These are phyloP conservation scores for Alternaria metachromatica DNA, from an alignment of 2,329 filamentous ascomycete species.

Conservation along the genomic window DNA sequence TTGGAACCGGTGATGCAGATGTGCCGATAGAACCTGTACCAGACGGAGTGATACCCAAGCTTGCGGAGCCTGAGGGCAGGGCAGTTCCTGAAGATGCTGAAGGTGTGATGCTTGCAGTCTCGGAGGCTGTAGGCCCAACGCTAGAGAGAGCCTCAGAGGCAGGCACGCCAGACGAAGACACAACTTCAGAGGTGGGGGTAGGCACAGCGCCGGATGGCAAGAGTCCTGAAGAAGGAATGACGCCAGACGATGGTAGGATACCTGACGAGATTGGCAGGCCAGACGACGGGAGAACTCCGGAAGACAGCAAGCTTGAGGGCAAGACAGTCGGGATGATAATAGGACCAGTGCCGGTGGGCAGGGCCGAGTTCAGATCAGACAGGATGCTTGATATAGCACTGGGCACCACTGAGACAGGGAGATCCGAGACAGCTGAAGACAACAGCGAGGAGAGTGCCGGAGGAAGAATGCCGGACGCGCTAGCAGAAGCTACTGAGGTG, in stretches of 20 bases:
- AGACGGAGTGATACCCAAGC: slow-evolving; percentile 13
- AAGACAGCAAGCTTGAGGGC: slow-evolving; percentile 19
- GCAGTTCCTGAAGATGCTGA: background rate
- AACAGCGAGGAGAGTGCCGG: slow-evolving; percentile 23
- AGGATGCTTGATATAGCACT: slow-evolving; percentile 25
- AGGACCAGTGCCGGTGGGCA: slow-evolving; percentile 24
- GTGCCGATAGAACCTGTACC: slow-evolving; percentile 13
- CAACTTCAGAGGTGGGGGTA: slow-evolving; percentile 9
- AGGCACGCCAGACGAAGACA: slow-evolving; percentile 14
- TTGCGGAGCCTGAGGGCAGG: background rate
- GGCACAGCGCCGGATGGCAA: slow-evolving; percentile 8
- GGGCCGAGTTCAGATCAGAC: slow-evolving; percentile 19
- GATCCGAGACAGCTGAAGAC: slow-evolving; percentile 24
- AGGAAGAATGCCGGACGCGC: slow-evolving; percentile 23
- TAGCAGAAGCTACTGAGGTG: slow-evolving; percentile 18
- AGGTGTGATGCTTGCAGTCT: slow-evolving; percentile 11
- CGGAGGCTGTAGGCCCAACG: slow-evolving; percentile 14
- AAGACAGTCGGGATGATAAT: slow-evolving; percentile 8
- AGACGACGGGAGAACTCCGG: slow-evolving; percentile 5
- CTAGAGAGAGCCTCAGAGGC: slow-evolving; percentile 11
- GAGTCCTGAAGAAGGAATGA: slow-evolving; percentile 12
- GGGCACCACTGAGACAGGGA: slow-evolving; percentile 26
- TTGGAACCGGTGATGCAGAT: slow-evolving; percentile 11
- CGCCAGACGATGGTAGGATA: slow-evolving; percentile 6
- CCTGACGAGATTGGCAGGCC: slow-evolving; percentile 7